Percentiles rank a stretch among this genome's conserved stretches.
Conservation (phyloP, 2,329 filamentous ascomycete genomes). For the Nemania serpens region DNA sequence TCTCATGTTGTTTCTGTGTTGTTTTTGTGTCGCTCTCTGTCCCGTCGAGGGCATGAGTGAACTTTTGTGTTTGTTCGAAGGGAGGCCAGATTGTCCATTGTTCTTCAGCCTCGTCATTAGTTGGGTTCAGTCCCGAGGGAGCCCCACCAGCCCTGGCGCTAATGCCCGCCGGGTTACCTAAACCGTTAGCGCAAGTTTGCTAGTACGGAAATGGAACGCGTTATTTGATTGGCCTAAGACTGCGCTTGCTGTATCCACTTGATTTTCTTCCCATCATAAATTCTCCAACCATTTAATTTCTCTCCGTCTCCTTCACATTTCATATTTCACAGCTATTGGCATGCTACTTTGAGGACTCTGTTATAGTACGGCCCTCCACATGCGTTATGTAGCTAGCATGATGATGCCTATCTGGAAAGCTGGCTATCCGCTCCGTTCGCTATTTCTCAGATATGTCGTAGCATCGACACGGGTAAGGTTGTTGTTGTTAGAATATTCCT, state of each 20-base stretch:
- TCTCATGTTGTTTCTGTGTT: conserved; percentile 18
- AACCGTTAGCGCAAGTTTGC: neutral
- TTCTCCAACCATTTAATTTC: conserved; percentile 9
- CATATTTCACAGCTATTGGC: no score
- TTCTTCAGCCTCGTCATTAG: conserved; percentile 13
- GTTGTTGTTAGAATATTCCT: conserved; percentile 24
- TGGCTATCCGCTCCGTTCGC: neutral
- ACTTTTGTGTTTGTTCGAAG: conserved; percentile 9
- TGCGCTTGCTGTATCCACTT: conserved; percentile 5
- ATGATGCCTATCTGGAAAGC: neutral
- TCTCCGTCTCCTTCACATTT: neutral
- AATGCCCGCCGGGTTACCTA: neutral
- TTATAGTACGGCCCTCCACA: neutral
- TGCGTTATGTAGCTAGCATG: neutral
- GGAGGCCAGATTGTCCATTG: conserved; percentile 19
- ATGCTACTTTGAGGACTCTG: no score
- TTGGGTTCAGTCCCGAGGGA: conserved; percentile 1
- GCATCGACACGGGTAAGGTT: conserved; percentile 21
- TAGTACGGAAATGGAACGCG: neutral
- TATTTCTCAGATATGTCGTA: conserved; percentile 2
- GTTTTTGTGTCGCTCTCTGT: no score
- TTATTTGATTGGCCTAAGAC: conserved; percentile 17
- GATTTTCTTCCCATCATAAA: conserved; percentile 18
- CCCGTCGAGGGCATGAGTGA: neutral
- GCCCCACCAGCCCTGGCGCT: conserved; percentile 11